These are phyloP conservation scores for Lasiosphaeria ovina DNA, from an alignment of 495 filamentous ascomycete species.

Conservation along the genomic window DNA sequence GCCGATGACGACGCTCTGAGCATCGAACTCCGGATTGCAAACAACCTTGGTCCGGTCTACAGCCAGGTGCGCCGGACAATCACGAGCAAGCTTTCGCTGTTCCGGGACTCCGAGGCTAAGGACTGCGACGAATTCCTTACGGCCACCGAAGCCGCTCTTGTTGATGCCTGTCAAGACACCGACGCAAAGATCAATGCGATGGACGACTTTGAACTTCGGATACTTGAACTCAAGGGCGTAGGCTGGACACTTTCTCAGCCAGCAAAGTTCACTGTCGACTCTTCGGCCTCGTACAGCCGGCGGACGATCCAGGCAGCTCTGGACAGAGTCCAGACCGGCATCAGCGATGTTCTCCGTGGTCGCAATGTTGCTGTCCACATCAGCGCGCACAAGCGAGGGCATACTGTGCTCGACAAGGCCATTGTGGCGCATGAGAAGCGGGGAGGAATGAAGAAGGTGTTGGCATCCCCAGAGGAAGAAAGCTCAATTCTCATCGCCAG, in stretches of 20 bases:
- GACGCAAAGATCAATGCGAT: slow-evolving; percentile 35
- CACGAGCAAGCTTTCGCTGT: slow-evolving; percentile 38
- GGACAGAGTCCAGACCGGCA: slow-evolving; percentile 45
- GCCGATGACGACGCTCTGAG: slow-evolving; percentile 37
- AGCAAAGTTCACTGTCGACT: slow-evolving; percentile 32
- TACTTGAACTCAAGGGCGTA: slow-evolving; percentile 41
- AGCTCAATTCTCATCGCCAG: slow-evolving; percentile 26
- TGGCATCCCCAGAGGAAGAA: slow-evolving; percentile 23
- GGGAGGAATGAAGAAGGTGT: slow-evolving; percentile 19
- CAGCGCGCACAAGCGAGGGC: slow-evolving; percentile 45
- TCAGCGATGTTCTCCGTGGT: slow-evolving; percentile 45
- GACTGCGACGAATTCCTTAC: slow-evolving; percentile 40
- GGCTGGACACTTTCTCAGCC: slow-evolving; percentile 41
- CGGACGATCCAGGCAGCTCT: slow-evolving; percentile 41
- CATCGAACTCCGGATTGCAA: slow-evolving; percentile 38
- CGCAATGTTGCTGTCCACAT: slow-evolving; percentile 42
- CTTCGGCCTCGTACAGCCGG: slow-evolving; percentile 33
- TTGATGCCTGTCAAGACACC: slow-evolving; percentile 25
- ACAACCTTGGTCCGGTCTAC: slow-evolving; percentile 42
- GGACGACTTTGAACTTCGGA: slow-evolving; percentile 43
- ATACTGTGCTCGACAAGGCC: slow-evolving; percentile 46
- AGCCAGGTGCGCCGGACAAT: slow-evolving; percentile 35
- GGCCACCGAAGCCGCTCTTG: slow-evolving; percentile 29
- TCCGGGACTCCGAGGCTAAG: slow-evolving; percentile 31
- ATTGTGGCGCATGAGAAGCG: slow-evolving; percentile 39